Base-by-base conservation (phyloP, 176 grass and related monocot genomes). In the Alopecurus myosuroides region DNA sequence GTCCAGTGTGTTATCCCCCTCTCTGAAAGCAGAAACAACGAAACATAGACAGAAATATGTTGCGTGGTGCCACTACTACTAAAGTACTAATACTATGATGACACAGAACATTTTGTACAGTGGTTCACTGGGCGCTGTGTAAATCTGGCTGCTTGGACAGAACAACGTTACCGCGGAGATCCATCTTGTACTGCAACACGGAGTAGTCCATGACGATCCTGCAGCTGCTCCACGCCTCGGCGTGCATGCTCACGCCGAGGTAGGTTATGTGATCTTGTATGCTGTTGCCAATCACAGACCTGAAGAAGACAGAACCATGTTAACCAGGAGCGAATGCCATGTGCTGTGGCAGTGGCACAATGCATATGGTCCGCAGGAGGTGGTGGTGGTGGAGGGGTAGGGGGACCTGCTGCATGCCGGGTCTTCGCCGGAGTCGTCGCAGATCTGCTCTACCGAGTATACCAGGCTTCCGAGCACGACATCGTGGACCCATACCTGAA, bases 361-460 rank as follows among this genome's bases (percentile, higher is more conserved):
- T 46, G 33, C 23, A 44, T 77, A 55, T 42, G 7, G 11, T 69
- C 37, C 17, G 52, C 20, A 34, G 3, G 78, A n/a, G 50, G 64
- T 61, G 66, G 22, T 19, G 79, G 14, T 30, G 3, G 6, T 14
- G 1, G 12, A 6, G 36, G 40, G n/a, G 82, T 18, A 20, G 41
- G 83, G 19, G 49, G 76, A 87, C 94, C 91, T 96, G 88, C 94
- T 74, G 86, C 94, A 96, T 65, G 91, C 79, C 41, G 94, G 94
- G 85, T 96, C 94, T 89, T 93, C 91, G 17, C 94, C 94, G 31
- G 91, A 93, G 81, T 82, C 91, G 25, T 96, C 91, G 12, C 91
- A 96, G 40, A 96, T 81, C 81, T 93, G 87, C 77, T 96, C 94
- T 34, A 83, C 49, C 22, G 80, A 11, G 57, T 96, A 96, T 35